A percentile compares a stretch with the other conserved stretches of the same genome.
phyloP scores from a whole-genome alignment of 2,329 filamentous ascomycete genomes.

The Aspergillus eucalypticola region DNA sequence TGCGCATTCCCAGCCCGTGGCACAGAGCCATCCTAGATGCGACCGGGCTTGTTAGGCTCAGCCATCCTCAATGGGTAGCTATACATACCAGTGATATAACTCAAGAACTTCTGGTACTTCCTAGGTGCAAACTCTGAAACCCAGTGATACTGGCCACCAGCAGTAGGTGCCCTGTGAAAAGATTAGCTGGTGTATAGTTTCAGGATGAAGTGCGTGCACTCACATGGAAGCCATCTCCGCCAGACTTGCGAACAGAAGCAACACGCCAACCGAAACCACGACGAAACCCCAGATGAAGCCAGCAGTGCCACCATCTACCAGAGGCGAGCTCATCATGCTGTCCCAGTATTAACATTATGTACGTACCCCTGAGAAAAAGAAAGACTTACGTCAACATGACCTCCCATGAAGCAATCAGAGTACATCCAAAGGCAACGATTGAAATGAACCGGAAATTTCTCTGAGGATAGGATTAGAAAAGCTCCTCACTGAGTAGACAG shows the following conservation, averaged over 20 bases:
- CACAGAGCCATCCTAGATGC: conserved; percentile 37
- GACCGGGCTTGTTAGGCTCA: not conserved
- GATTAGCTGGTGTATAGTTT: not conserved
- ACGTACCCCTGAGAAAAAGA: too few species aligned
- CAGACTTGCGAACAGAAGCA: not conserved
- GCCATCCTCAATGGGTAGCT: not conserved
- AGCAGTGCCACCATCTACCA: not conserved
- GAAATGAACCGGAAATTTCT: not conserved
- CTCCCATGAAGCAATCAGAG: not conserved
- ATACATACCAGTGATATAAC: conserved; percentile 36
- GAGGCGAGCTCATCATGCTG: conserved; percentile 2
- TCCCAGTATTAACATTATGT: not conserved
- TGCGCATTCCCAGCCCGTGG: conserved; percentile 39
- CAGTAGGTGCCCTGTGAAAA: conserved; percentile 33
- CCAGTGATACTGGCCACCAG: conserved; percentile 45
- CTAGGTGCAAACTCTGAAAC: conserved; percentile 39
- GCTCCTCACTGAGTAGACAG: not conserved
- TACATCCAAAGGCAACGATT: not conserved
- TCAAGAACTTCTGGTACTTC: conserved; percentile 35
- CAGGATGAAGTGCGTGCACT: not conserved
- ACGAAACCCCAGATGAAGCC: not conserved
- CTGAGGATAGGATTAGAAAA: not conserved
- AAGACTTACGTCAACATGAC: not conserved
- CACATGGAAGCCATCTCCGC: conserved; percentile 2
- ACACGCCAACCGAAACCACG: not conserved